Conservation (phyloP, 441 rosid species). For the Isatis lusitanica region DNA sequence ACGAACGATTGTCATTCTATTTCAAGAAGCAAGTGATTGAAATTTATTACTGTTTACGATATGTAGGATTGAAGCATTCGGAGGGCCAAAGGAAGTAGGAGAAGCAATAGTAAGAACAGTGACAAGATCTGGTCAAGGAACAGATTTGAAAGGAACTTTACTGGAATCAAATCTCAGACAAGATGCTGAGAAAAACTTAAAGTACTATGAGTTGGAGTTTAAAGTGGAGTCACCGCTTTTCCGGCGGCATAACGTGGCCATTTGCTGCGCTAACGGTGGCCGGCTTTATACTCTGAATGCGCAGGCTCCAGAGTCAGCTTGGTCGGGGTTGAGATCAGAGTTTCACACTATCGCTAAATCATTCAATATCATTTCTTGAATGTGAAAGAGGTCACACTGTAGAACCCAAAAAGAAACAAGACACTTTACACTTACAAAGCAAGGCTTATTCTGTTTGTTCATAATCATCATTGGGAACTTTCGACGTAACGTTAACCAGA, state of each 20-base stretch:
- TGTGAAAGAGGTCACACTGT: constrained; percentile 9
- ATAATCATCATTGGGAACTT: background rate
- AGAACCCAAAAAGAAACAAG: background rate
- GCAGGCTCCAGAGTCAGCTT: constrained; percentile 72
- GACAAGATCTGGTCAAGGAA: constrained; percentile 49
- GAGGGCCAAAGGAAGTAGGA: constrained; percentile 77
- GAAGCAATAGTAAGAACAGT: constrained; percentile 61
- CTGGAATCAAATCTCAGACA: constrained; percentile 53
- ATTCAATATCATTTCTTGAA: constrained; percentile 48
- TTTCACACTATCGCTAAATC: constrained; percentile 56
- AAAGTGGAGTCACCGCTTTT: constrained; percentile 67
- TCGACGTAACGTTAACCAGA: background rate
- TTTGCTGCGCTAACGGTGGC: constrained; percentile 61
- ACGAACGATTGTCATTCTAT: background rate
- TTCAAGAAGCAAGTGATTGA: background rate
- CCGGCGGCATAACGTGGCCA: constrained; percentile 66
- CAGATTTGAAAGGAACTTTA: constrained; percentile 60
- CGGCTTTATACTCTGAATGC: constrained; percentile 71
- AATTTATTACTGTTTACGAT: background rate
- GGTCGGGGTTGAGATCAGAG: constrained; percentile 54
- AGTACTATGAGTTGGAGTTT: constrained; percentile 74
- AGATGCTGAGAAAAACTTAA: constrained; percentile 46
- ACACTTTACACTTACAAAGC: background rate
- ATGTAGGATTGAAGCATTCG: constrained; percentile 73
- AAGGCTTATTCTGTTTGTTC: background rate